These are phyloP conservation scores for Aureobasidium namibiae DNA, from an alignment of 2,329 filamentous ascomycete species.

Conservation along the genomic window DNA sequence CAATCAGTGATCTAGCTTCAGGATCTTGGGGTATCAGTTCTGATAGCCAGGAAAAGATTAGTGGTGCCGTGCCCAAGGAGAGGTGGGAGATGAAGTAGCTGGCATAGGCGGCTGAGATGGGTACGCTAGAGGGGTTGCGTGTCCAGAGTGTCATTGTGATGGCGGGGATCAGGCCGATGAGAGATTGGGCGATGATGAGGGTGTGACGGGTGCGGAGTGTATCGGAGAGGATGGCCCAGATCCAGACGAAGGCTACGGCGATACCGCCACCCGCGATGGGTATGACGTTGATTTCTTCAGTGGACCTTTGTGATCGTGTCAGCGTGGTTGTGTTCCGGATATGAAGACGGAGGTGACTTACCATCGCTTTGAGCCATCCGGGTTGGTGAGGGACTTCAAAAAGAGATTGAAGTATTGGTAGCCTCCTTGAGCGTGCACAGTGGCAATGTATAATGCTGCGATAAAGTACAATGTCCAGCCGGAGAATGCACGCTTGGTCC, in stretches of 20 bases:
- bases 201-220: conserved; percentile 43
- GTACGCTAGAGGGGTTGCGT: conserved; percentile 33
- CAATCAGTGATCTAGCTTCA: conserved; percentile 41
- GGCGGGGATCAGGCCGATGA: conserved; percentile 40
- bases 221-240: conserved; percentile 47
- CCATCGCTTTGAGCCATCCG: conserved; percentile 38
- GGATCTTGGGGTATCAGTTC: conserved; percentile 44
- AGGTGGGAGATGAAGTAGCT: conserved; percentile 45
- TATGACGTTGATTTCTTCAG: conserved; percentile 40
- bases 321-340: background rate
- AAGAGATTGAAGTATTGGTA: conserved; percentile 41
- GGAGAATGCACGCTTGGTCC: conserved; percentile 36
- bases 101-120: conserved; percentile 42
- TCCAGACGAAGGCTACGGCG: conserved; percentile 45
- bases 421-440: conserved; percentile 40
- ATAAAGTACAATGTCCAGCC: conserved; percentile 42
- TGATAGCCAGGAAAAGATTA: conserved; percentile 46
- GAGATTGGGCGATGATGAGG: conserved; percentile 40
- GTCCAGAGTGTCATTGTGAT: conserved; percentile 51
- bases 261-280: conserved; percentile 42
- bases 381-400: conserved; percentile 32
- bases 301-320: background rate
- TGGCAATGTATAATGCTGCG: conserved; percentile 37
- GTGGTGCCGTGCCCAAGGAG: conserved; percentile 41
- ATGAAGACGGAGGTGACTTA: conserved; percentile 23